Evolutionary conservation across 495 filamentous ascomycete species (phyloP), one percentile per base, ranked within the genome.

Genomic region (Talaromyces ruber): DNA sequence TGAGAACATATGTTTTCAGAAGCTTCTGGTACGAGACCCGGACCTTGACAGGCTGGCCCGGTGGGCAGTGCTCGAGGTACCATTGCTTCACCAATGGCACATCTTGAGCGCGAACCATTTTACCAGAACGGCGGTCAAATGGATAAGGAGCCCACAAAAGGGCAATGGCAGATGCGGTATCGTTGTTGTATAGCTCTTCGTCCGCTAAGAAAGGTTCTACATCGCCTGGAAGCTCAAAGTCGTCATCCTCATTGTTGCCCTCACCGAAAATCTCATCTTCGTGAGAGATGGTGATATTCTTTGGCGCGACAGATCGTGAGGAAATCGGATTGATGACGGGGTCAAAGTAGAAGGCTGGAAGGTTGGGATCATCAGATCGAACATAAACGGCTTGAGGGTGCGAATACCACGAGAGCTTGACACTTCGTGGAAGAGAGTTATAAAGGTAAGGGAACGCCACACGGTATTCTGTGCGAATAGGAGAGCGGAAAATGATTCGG

Each of bases 21-120:
- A 99, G 78, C 76, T 99, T 99, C 72, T 99, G 95, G 72, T 99
- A 99, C 0, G 95, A 98, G n/a, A 99, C 95, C 66, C 95, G 85
- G 53, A 98, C 93, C 72, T 99, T 99, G 64, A 97, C 93, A 5
- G 95, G 92, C 69, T 97, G 92, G 30, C 90, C 89, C 64, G 89
- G 86, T 32, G 92, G 94, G 66, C 90, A 92, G 74, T 98, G 95
- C 74, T 98, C 92, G 29, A 98, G 79, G 69, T 99, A 99, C 91
- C 92, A 98, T 70, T 98, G 95, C 74, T 99, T 99, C 50, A 99
- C 90, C 21, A 99, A 79, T 7, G 95, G 91, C 22, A 99, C 94
- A 74, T 99, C 95, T 73, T 99, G 90, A 24, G 95, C 94, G 47
- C 95, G 86, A 18, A 97, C 91, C 90, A 95, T 99, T 65, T 86